These are phyloP conservation scores for Tetracladium setigerum DNA, from an alignment of 495 filamentous ascomycete species.

Conservation along the genomic window DNA sequence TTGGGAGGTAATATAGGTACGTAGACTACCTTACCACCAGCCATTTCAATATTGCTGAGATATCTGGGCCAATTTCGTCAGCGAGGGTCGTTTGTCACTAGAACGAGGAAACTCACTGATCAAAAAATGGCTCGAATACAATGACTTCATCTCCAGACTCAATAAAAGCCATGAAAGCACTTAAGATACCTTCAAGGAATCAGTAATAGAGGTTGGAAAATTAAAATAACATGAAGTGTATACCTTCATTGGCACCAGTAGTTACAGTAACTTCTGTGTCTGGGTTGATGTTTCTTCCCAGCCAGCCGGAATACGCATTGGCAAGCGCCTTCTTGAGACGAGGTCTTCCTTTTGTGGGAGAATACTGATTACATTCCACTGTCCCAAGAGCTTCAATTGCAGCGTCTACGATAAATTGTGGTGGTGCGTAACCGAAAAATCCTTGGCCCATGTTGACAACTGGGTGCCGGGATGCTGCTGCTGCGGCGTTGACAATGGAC, in stretches of 20 bases:
- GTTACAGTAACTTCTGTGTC: conserved; percentile 88
- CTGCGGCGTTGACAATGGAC: conserved; percentile 90
- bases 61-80: neutral
- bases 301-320: conserved; percentile 76
- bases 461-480: conserved; percentile 70
- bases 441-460: conserved; percentile 93
- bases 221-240: neutral
- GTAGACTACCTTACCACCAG: conserved; percentile 84
- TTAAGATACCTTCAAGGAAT: conserved; percentile 59
- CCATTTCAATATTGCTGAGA: conserved; percentile 77
- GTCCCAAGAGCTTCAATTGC: conserved; percentile 78
- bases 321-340: conserved; percentile 82
- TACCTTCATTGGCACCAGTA: conserved; percentile 87
- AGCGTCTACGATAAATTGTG: conserved; percentile 77
- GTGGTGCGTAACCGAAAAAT: conserved; percentile 96
- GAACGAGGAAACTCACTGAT: conserved; percentile 93
- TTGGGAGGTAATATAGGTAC: conserved; percentile 81
- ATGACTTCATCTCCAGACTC: conserved; percentile 91
- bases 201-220: conserved; percentile 9
- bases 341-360: conserved; percentile 84
- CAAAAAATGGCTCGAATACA: conserved; percentile 94
- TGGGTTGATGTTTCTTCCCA: conserved; percentile 67
- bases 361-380: conserved; percentile 96
- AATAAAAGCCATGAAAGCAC: conserved; percentile 92
- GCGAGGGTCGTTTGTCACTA: too few species aligned